A percentile compares a stretch with the other conserved stretches of the same genome.
These are phyloP conservation scores for Entrophospora sp. DNA, from an alignment of 192 early-diverging fungal genomes.

Conservation along the genomic window DNA sequence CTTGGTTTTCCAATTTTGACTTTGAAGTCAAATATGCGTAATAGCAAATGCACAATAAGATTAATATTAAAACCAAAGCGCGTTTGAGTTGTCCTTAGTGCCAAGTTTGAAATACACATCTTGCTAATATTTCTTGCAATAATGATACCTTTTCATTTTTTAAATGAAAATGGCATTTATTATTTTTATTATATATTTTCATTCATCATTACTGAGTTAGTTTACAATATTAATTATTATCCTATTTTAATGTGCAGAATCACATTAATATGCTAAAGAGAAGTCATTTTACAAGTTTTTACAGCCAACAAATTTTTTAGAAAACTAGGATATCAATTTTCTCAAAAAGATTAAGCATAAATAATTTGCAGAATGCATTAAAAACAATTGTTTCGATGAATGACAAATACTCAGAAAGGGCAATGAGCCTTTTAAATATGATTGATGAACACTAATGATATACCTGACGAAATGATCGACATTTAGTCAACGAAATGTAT, in stretches of 20 bases:
- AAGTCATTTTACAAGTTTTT: neutral
- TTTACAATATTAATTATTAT: conserved; percentile 3
- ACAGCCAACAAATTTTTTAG: neutral
- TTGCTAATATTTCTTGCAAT: neutral
- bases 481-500: no score
- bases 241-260: neutral
- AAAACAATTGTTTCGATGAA: neutral
- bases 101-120: no score
- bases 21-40: no score
- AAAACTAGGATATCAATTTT: neutral
- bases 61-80: no score
- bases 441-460: neutral
- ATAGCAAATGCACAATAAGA: no score
- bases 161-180: neutral
- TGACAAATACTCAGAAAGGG: neutral
- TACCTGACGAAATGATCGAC: no score
- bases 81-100: no score
- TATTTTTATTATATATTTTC: neutral
- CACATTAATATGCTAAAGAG: neutral
- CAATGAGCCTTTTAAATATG: neutral
- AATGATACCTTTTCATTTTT: neutral
- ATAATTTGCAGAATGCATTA: neutral
- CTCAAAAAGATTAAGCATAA: neutral
- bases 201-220: neutral
- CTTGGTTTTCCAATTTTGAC: no score